Evolutionary conservation across 768 basidiomycete genomes (phyloP).

Genomic region (Flagelloscypha sp.): DNA sequence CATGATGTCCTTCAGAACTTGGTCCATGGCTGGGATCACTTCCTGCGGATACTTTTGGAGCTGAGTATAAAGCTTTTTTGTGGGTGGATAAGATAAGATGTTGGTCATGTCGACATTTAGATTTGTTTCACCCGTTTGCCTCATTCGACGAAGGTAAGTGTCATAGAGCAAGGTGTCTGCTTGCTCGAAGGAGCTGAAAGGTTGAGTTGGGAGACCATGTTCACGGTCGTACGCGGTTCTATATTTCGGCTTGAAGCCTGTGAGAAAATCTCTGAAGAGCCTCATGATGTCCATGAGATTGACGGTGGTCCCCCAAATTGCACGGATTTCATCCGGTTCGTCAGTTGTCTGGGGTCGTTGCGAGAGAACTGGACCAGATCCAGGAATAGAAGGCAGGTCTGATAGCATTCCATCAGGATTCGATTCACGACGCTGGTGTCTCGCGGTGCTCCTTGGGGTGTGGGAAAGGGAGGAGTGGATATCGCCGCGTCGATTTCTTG

Average conservation of each 20-base stretch:
- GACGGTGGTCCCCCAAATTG: conserved; percentile 98
- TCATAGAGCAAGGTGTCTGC: conserved; percentile 72
- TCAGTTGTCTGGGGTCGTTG: conserved; percentile 55
- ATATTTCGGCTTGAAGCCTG: conserved; percentile 90
- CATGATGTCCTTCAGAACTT: conserved; percentile 89
- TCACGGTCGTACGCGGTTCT: conserved; percentile 64
- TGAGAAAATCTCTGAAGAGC: conserved; percentile 80
- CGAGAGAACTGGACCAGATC: conserved; percentile 39
- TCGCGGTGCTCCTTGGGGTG: conserved; percentile 37
- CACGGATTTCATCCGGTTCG: conserved; percentile 77
- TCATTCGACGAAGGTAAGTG: conserved; percentile 73
- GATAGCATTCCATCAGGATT: conserved; percentile 12
- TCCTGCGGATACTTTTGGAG: conserved; percentile 94
- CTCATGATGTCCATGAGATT: conserved; percentile 88
- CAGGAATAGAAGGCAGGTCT: conserved; percentile 15
- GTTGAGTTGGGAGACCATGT: conserved; percentile 42
- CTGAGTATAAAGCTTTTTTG: conserved; percentile 75
- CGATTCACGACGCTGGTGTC: conserved; percentile 29
- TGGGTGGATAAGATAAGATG: conserved; percentile 76
- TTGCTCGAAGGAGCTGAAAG: conserved; percentile 52
- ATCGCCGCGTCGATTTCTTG: conserved; percentile 75
- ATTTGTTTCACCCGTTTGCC: conserved; percentile 86
- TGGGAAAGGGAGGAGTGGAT: conserved; percentile 76
- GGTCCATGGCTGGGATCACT: conserved; percentile 95
- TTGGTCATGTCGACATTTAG: conserved; percentile 88